Evolutionary conservation across 2,329 filamentous ascomycete genomes (phyloP), one percentile per base, ranked within the genome.

Genomic region (Apiospora aurea): DNA sequence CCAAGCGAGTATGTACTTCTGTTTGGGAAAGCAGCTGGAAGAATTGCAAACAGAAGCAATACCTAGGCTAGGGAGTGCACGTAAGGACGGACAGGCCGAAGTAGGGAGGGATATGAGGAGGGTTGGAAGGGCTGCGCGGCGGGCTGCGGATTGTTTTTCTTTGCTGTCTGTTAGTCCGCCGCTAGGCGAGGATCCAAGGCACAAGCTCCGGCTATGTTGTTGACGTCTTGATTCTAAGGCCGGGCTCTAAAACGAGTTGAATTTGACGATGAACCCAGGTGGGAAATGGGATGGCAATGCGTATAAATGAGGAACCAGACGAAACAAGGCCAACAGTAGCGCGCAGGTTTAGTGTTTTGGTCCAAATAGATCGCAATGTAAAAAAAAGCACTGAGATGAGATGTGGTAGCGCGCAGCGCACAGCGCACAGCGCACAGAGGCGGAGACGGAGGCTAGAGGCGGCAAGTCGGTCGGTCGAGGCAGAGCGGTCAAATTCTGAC

Each of bases 331-430:
- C 57, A 34, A 21, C 57, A 41, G 57, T 64, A 64, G 57, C 57
- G 57, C 57, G 57, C 29, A 21, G 57, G 21, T 64, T 64, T 64
- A 64, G 57, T 64, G 57, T 64, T 64, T 64, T 41, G 29, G 29
- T 41, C 29, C 57, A 64, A 41, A 64, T 64, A 64, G 57, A 64
- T n/a, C 34, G 57, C 8, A 64, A 64, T 64, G 57, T 14, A 64
- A 41, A 64, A 41, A 57, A 64, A 64, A 64, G 57, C 57, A 64
- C 57, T 64, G 57, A 64, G 8, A 64, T 38, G 29, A 61, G 53
- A 24, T 67, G 66, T 29, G 29, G 69, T 61, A 61, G 69, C 46
- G 69, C 69, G 66, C 61, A 38, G 67, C 69, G 66, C 61, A 51
- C 49, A 71, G 41, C n/a, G n/a, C n/a, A n/a, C 61, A 38, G 67